Evolutionary conservation across 352 stramenopile genomes (phyloP).

Genomic region (Globisporangium splendens): DNA sequence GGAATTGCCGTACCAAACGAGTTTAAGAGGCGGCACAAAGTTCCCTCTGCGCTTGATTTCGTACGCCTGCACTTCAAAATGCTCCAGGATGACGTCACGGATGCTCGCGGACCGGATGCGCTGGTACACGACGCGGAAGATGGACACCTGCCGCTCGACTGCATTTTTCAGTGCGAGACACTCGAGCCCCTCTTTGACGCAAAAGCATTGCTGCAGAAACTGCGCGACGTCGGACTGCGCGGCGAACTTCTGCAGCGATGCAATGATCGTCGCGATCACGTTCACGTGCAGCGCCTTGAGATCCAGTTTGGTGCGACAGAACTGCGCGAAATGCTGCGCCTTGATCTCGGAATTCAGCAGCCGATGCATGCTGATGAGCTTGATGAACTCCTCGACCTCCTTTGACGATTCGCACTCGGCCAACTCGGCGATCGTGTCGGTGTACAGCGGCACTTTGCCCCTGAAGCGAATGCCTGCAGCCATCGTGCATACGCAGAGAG

Average conservation of each 20-base stretch:
- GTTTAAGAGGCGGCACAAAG: constrained; percentile 56
- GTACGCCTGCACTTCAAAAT: constrained; percentile 56
- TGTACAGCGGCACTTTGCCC: constrained; percentile 66
- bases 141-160: constrained; percentile 59
- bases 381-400: constrained; percentile 65
- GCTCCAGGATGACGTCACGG: constrained; percentile 51
- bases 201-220: constrained; percentile 60
- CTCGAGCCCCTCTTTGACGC: constrained; percentile 25
- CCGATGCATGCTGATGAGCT: constrained; percentile 41
- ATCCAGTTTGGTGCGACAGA: constrained; percentile 37
- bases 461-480: constrained; percentile 43
- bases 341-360: constrained; percentile 74
- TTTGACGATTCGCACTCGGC: constrained; percentile 25
- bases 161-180: constrained; percentile 65
- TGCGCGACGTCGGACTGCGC: constrained; percentile 42
- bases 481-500: not conserved
- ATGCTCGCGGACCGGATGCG: constrained; percentile 38
- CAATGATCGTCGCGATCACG: constrained; percentile 48
- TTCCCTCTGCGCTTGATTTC: constrained; percentile 19
- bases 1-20: constrained; percentile 49
- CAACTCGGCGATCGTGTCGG: constrained; percentile 55
- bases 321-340: constrained; percentile 68
- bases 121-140: constrained; percentile 72
- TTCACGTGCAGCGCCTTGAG: constrained; percentile 30
- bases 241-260: constrained; percentile 52